Percentiles rank a stretch among this genome's conserved stretches.
Conservation (phyloP, 2,329 filamentous ascomycete genomes). For the Aspergillus niger region DNA sequence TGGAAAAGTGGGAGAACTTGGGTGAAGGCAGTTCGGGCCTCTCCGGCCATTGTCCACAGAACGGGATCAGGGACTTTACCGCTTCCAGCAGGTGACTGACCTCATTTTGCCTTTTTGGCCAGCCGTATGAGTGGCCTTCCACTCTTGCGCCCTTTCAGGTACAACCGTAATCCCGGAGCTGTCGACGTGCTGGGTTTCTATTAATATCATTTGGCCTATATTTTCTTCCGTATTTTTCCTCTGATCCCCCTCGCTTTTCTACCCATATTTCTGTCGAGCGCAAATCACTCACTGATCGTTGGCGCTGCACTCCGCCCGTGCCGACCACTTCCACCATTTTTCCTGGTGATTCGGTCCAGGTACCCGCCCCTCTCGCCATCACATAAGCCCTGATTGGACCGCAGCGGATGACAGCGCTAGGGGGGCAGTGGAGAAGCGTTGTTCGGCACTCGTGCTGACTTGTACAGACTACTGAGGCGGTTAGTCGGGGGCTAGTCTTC, state of each 20-base stretch:
- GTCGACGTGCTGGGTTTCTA: background rate
- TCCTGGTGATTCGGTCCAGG: slow-evolving; percentile 19
- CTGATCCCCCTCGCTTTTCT: background rate
- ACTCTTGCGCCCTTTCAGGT: background rate
- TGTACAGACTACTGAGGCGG: background rate
- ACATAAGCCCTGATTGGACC: slow-evolving; percentile 6
- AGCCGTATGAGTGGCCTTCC: background rate
- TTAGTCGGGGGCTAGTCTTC: background rate
- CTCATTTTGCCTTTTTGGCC: background rate
- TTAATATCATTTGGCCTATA: background rate
- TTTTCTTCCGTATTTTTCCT: background rate
- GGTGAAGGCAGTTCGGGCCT: background rate
- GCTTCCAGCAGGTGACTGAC: background rate
- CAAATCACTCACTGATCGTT: background rate
- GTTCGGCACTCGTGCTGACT: slow-evolving; percentile 18
- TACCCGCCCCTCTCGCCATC: slow-evolving; percentile 19
- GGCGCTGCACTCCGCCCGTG: slow-evolving; percentile 12
- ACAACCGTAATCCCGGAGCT: background rate
- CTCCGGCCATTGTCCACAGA: background rate
- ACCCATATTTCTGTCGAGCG: background rate
- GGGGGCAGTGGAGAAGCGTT: slow-evolving; percentile 15
- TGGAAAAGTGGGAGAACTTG: background rate
- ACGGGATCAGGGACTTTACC: background rate
- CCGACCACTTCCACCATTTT: slow-evolving; percentile 10
- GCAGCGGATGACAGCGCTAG: slow-evolving; percentile 20